phyloP scores from a whole-genome alignment of 169 alveolate genomes.

The Cryptosporidium viatorum region DNA sequence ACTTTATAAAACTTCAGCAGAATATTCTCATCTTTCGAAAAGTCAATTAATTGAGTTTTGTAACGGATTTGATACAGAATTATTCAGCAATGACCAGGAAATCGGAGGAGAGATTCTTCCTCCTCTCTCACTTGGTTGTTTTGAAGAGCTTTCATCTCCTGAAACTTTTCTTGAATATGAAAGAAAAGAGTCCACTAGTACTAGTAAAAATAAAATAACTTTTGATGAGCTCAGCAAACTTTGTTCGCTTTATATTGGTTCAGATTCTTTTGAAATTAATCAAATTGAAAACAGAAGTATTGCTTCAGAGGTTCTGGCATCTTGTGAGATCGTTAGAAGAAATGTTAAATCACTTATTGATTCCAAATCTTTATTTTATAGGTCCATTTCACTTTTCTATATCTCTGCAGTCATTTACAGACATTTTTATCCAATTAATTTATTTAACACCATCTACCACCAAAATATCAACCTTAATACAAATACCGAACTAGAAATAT shows the following conservation, averaged over 20 bases:
- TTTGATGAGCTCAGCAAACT: background rate
- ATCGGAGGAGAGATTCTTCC: slow-evolving; percentile 54
- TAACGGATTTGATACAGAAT: slow-evolving; percentile 7
- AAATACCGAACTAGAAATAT: background rate
- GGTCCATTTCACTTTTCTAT: slow-evolving; percentile 43
- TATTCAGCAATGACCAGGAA: background rate
- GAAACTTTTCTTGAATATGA: slow-evolving; percentile 50
- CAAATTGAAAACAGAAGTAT: slow-evolving; percentile 42
- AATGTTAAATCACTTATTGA: background rate
- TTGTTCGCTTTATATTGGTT: slow-evolving; percentile 24
- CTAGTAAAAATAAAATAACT: background rate
- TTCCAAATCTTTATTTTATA: slow-evolving; percentile 9
- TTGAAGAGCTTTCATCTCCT: slow-evolving; percentile 63
- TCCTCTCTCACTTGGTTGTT: slow-evolving; percentile 52
- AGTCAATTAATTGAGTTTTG: background rate
- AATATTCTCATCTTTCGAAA: slow-evolving; percentile 35
- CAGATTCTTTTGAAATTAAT: slow-evolving; percentile 5
- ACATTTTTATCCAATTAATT: slow-evolving; percentile 42
- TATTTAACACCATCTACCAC: background rate
- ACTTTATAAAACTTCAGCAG: slow-evolving; percentile 61
- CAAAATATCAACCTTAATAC: background rate
- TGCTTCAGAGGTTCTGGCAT: slow-evolving; percentile 35
- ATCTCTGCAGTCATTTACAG: slow-evolving; percentile 65
- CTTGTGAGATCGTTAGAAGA: slow-evolving; percentile 46
- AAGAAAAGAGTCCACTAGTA: background rate